phyloP scores from a whole-genome alignment of 176 grass and related monocot genomes.

The Musa beccarii region DNA sequence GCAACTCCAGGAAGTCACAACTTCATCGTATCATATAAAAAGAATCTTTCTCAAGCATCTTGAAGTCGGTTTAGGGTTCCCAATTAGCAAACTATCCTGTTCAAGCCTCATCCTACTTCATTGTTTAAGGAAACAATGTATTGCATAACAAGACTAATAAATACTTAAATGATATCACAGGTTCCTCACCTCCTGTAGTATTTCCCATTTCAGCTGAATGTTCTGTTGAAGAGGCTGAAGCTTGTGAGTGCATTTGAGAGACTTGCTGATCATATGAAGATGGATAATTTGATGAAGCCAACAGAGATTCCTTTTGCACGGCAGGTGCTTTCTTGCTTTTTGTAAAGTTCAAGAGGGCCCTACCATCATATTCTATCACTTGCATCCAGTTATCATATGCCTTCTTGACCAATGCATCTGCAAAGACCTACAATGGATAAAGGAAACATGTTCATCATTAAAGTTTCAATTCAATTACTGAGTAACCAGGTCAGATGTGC shows the following conservation, averaged over 20 bases:
- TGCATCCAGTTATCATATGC: conserved; percentile 73
- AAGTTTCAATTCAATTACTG: no score
- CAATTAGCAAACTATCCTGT: not conserved
- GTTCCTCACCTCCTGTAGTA: conserved; percentile 31
- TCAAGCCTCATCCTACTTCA: not conserved
- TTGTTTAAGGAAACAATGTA: not conserved
- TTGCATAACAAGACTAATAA: not conserved
- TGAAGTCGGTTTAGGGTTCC: no score
- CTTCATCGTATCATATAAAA: no score
- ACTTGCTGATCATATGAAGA: conserved; percentile 28
- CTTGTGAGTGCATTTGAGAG: conserved; percentile 30
- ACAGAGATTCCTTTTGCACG: conserved; percentile 17
- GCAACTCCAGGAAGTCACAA: no score
- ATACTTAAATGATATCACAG: conserved; percentile 3
- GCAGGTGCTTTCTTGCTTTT: conserved; percentile 39
- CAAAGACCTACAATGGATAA: conserved; percentile 31
- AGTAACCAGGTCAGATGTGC: no score
- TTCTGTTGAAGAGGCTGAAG: conserved; percentile 5
- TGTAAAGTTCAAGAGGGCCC: conserved; percentile 41
- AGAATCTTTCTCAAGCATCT: no score
- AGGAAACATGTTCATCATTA: no score
- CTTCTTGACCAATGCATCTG: conserved; percentile 55
- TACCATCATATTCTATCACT: conserved; percentile 68
- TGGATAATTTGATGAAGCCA: conserved; percentile 12
- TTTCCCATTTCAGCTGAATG: not conserved